Conservation (phyloP, 1,284 basidiomycete species). For the Pseudozyma thailandica region DNA sequence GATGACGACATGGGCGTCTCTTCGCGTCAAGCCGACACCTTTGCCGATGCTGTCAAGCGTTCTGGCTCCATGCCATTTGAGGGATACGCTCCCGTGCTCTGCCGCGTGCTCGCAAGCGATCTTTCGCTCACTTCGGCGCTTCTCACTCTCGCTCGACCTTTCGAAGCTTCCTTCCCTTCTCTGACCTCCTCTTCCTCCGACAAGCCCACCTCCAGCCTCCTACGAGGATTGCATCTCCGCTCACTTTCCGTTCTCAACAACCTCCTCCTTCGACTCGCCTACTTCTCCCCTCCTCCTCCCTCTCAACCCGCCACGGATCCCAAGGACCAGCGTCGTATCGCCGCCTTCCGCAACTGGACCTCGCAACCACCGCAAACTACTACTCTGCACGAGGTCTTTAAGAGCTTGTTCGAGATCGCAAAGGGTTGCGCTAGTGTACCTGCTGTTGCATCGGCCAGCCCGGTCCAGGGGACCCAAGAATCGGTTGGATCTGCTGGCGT, state of each 20-base stretch:
- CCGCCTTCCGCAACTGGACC: constrained; percentile 35
- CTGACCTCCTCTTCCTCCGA: constrained; percentile 11
- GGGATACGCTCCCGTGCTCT: constrained; percentile 28
- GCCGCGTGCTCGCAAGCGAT: background rate
- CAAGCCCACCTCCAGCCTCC: constrained; percentile 8
- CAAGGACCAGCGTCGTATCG: constrained; percentile 30
- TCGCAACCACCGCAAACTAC: background rate
- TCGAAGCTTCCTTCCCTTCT: constrained; percentile 44
- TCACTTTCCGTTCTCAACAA: constrained; percentile 61
- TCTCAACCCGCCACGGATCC: constrained; percentile 54
- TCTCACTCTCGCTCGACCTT: constrained; percentile 40
- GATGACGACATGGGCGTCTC: constrained; percentile 27
- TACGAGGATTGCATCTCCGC: constrained; percentile 46
- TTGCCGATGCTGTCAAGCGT: constrained; percentile 44
- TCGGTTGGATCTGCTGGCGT: constrained; percentile 2
- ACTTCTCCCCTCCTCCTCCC: constrained; percentile 55
- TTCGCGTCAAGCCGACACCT: constrained; percentile 13
- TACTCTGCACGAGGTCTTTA: constrained; percentile 9
- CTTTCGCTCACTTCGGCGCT: constrained; percentile 25
- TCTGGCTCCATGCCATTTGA: constrained; percentile 28
- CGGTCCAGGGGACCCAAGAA: background rate
- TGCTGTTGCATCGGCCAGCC: constrained; percentile 25
- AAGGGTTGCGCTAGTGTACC: constrained; percentile 43
- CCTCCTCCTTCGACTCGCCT: constrained; percentile 47
- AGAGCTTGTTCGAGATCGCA: constrained; percentile 37